Conservation (phyloP, 495 filamentous ascomycete species). For the Pyrenopolyporus hunteri region DNA sequence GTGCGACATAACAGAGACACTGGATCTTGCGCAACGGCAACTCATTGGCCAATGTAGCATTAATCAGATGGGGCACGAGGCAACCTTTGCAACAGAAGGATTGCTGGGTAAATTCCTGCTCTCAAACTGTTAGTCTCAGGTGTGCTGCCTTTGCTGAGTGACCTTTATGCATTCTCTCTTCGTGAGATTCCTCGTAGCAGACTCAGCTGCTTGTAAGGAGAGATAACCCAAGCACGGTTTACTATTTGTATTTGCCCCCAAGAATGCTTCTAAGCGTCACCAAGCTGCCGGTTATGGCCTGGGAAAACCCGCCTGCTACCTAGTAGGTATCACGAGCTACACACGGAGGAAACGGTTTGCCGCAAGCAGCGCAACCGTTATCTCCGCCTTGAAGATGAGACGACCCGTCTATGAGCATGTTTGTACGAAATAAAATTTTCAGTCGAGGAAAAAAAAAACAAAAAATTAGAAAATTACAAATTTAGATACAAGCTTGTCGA, state of each 20-base stretch:
- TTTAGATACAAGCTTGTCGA: neutral
- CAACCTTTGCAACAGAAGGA: conserved; percentile 38
- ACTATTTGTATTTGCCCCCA: conserved; percentile 12
- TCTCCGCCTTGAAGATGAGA: neutral
- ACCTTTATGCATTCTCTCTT: conserved; percentile 28
- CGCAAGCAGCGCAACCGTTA: too few relatives aligned
- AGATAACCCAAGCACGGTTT: conserved; percentile 18
- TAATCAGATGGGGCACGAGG: conserved; percentile 36
- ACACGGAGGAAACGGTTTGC: conserved; percentile 5
- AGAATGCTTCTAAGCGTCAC: conserved; percentile 20
- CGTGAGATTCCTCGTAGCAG: conserved; percentile 13
- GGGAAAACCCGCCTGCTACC: conserved; percentile 1
- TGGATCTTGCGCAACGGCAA: conserved; percentile 29
- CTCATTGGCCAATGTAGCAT: conserved; percentile 38
- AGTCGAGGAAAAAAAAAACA: neutral
- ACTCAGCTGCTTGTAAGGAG: neutral
- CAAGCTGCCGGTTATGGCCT: too few relatives aligned
- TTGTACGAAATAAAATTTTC: conserved; percentile 12
- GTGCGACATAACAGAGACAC: conserved; percentile 39
- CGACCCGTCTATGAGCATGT: conserved; percentile 14
- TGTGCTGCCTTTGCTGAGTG: conserved; percentile 18
- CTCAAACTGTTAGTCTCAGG: conserved; percentile 22
- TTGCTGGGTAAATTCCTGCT: conserved; percentile 32
- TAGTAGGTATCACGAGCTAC: conserved; percentile 9
- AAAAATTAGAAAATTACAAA: too few relatives aligned